phyloP scores from a whole-genome alignment of 83 land plant species.

The Thuja plicata region DNA sequence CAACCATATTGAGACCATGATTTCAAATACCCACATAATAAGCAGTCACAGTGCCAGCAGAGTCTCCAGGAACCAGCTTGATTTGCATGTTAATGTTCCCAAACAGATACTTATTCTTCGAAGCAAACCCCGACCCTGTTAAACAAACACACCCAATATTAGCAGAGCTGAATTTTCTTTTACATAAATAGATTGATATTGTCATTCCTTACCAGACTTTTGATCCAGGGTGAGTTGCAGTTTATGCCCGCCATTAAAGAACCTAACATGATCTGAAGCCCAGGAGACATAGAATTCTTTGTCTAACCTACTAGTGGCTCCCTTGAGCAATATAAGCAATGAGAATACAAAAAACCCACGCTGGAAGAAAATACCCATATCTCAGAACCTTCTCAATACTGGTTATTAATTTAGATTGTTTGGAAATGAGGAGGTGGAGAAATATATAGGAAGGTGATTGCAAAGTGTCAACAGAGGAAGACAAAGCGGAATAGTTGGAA shows the following conservation, averaged over 20 bases:
- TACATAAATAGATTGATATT: neutral
- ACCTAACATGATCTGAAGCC: constrained; percentile 46
- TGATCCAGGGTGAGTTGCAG: constrained; percentile 38
- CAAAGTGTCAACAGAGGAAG: neutral
- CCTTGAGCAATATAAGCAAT: neutral
- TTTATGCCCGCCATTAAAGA: constrained; percentile 33
- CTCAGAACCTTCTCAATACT: neutral
- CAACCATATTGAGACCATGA: neutral
- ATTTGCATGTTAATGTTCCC: constrained; percentile 3
- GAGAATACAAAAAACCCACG: neutral
- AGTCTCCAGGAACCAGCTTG: constrained; percentile 2
- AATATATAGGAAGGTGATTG: neutral
- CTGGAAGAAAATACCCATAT: neutral
- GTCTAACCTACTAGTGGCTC: neutral
- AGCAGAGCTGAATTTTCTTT: neutral
- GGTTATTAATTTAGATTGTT: neutral
- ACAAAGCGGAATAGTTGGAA: neutral
- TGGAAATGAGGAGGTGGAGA: neutral
- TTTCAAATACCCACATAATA: neutral
- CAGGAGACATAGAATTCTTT: constrained; percentile 22
- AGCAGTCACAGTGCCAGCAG: constrained; percentile 8
- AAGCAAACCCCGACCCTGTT: neutral
- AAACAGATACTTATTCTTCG: neutral
- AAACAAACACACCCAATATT: neutral
- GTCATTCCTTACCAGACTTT: constrained; percentile 24